These are phyloP conservation scores for Vittaforma corneae DNA, from an alignment of 371 early-diverging fungal genomes.

Conservation along the genomic window DNA sequence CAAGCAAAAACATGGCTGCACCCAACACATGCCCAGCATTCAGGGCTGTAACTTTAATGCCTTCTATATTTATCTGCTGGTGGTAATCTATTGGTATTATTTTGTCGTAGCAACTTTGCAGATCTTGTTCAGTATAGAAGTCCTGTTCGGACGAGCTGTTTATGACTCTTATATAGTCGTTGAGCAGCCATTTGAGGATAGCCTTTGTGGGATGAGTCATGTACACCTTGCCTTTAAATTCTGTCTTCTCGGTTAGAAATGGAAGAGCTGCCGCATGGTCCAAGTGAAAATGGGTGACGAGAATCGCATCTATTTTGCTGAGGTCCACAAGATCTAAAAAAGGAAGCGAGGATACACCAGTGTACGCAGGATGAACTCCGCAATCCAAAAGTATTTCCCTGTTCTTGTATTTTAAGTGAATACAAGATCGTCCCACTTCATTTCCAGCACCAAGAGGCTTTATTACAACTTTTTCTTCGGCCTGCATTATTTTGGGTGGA, in stretches of 20 bases:
- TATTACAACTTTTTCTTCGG: constrained; percentile 59
- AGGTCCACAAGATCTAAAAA: constrained; percentile 94
- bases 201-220: constrained; percentile 99
- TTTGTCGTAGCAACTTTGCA: constrained; percentile 73
- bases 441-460: constrained; percentile 94
- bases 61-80: constrained; percentile 86
- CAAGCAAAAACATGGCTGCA: constrained; percentile 97
- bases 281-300: constrained; percentile 79
- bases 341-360: constrained; percentile 84
- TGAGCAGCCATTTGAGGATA: constrained; percentile 89
- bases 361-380: constrained; percentile 93
- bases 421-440: constrained; percentile 95
- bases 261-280: constrained; percentile 99
- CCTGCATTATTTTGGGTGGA: neutral
- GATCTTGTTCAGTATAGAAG: constrained; percentile 84
- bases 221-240: constrained; percentile 89
- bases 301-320: constrained; percentile 73
- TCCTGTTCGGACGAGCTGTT: constrained; percentile 71
- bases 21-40: constrained; percentile 99
- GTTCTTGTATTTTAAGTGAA: constrained; percentile 81
- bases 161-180: constrained; percentile 72
- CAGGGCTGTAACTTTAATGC: constrained; percentile 83
- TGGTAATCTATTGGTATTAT: constrained; percentile 87
- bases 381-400: constrained; percentile 90
- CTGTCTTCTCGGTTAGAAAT: constrained; percentile 89